These are phyloP conservation scores for Colletotrichum brevisporum DNA, from an alignment of 2,329 filamentous ascomycete species.

Conservation along the genomic window DNA sequence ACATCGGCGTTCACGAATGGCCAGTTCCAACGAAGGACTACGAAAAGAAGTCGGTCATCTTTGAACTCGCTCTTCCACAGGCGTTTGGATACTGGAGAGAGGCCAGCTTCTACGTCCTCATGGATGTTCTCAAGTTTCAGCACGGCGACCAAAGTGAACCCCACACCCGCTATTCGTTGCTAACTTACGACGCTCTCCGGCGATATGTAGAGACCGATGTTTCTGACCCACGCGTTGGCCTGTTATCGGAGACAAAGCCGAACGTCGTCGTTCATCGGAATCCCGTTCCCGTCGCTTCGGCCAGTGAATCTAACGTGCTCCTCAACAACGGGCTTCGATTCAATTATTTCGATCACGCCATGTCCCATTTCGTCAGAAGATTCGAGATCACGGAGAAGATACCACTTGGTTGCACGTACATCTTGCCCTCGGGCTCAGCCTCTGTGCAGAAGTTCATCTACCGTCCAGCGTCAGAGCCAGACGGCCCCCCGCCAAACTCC, in stretches of 20 bases:
- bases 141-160: not conserved
- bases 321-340: constrained; percentile 61
- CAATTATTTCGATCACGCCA: constrained; percentile 51
- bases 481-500: constrained; percentile 60
- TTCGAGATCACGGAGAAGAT: constrained; percentile 43
- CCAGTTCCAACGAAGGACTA: constrained; percentile 58
- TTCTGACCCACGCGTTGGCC: constrained; percentile 41
- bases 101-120: constrained; percentile 57
- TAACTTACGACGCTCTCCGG: not conserved
- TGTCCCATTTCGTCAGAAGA: constrained; percentile 32
- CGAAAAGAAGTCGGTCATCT: constrained; percentile 61
- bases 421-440: constrained; percentile 48
- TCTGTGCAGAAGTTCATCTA: constrained; percentile 57
- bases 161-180: not conserved
- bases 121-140: constrained; percentile 52
- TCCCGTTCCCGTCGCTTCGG: constrained; percentile 43
- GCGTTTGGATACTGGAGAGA: constrained; percentile 65
- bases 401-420: constrained; percentile 56
- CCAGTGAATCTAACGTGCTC: constrained; percentile 55
- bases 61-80: constrained; percentile 63
- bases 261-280: constrained; percentile 52
- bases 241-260: constrained; percentile 55
- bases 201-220: not conserved
- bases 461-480: constrained; percentile 45
- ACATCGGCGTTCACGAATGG: constrained; percentile 69